Evolutionary conservation across 2,329 filamentous ascomycete genomes (phyloP).

Genomic region (Alternaria ventricosa): DNA sequence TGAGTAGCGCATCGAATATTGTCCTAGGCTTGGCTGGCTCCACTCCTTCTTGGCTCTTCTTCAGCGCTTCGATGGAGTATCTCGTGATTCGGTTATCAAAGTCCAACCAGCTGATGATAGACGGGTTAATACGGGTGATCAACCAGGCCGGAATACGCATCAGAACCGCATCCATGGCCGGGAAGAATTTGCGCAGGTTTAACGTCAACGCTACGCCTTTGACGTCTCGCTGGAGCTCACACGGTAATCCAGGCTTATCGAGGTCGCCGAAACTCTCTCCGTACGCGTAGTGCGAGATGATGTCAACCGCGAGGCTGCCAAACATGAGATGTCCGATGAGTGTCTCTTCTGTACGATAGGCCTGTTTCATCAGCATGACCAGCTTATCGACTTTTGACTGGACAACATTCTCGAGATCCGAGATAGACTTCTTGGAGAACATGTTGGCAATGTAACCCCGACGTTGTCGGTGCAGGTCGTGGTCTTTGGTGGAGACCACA

Average conservation of each 20-base stretch:
- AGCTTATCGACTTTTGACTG: slow-evolving; percentile 11
- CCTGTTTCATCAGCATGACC: slow-evolving; percentile 1
- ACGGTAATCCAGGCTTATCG: slow-evolving; percentile 5
- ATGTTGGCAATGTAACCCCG: slow-evolving; percentile 29
- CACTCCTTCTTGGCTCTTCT: neutral
- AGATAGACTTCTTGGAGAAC: slow-evolving; percentile 34
- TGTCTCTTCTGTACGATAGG: neutral
- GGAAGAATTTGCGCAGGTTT: slow-evolving; percentile 1
- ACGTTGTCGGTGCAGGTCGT: slow-evolving; percentile 33
- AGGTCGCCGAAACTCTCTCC: slow-evolving; percentile 7
- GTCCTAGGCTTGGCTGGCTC: neutral
- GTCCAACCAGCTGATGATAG: neutral
- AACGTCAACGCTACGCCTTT: neutral
- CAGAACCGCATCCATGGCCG: neutral
- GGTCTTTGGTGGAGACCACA: slow-evolving; percentile 5
- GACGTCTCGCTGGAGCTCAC: neutral
- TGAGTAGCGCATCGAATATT: slow-evolving; percentile 13
- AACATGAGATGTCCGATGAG: slow-evolving; percentile 11
- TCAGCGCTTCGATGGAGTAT: neutral
- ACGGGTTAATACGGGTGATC: neutral
- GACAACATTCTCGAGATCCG: slow-evolving; percentile 26
- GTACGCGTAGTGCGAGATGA: slow-evolving; percentile 14
- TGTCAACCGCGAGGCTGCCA: slow-evolving; percentile 9
- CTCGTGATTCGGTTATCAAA: neutral
- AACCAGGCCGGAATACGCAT: neutral